Evolutionary conservation across 352 stramenopile genomes (phyloP).

Genomic region (Phytopythium delawarense): DNA sequence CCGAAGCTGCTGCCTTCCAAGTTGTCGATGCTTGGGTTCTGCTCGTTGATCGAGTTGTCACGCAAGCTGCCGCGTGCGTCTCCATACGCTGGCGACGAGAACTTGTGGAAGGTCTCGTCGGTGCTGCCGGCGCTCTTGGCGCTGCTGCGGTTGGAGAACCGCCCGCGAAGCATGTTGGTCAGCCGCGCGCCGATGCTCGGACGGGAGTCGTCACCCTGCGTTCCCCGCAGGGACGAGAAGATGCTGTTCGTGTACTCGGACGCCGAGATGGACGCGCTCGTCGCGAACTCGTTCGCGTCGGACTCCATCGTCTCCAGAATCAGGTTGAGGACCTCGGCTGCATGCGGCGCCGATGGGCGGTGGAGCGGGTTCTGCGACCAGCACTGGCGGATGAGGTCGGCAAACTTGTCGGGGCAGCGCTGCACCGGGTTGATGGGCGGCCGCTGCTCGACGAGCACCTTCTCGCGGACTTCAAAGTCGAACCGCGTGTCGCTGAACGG

Average conservation of each 20-base stretch:
- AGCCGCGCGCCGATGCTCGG: slow-evolving; percentile 50
- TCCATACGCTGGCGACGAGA: slow-evolving; percentile 31
- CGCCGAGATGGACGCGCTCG: slow-evolving; percentile 22
- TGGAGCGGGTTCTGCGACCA: slow-evolving; percentile 44
- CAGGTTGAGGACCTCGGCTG: slow-evolving; percentile 40
- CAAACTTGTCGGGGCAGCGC: slow-evolving; percentile 47
- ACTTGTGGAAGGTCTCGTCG: slow-evolving; percentile 42
- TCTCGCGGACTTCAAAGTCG: slow-evolving; percentile 66
- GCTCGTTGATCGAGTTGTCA: slow-evolving; percentile 23
- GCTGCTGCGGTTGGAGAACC: slow-evolving; percentile 43
- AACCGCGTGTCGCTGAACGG: slow-evolving; percentile 63
- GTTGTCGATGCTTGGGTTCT: slow-evolving; percentile 16
- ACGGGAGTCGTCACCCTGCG: slow-evolving; percentile 21
- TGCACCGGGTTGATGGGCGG: slow-evolving; percentile 42
- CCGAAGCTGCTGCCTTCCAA: slow-evolving; percentile 20
- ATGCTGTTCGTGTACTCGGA: slow-evolving; percentile 58
- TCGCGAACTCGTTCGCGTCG: slow-evolving; percentile 25
- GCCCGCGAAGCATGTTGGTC: slow-evolving; percentile 60
- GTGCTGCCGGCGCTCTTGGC: slow-evolving; percentile 24
- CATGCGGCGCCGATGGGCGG: slow-evolving; percentile 42
- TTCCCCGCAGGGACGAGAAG: slow-evolving; percentile 47
- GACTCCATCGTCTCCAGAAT: slow-evolving; percentile 55
- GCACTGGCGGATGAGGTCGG: slow-evolving; percentile 56
- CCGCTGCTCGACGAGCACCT: slow-evolving; percentile 47
- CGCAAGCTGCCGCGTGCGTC: slow-evolving; percentile 21